A percentile compares a stretch with the other conserved stretches of the same genome.
Evolutionary conservation across 352 stramenopile genomes (phyloP).

Genomic region (Phytophthora brassicae): DNA sequence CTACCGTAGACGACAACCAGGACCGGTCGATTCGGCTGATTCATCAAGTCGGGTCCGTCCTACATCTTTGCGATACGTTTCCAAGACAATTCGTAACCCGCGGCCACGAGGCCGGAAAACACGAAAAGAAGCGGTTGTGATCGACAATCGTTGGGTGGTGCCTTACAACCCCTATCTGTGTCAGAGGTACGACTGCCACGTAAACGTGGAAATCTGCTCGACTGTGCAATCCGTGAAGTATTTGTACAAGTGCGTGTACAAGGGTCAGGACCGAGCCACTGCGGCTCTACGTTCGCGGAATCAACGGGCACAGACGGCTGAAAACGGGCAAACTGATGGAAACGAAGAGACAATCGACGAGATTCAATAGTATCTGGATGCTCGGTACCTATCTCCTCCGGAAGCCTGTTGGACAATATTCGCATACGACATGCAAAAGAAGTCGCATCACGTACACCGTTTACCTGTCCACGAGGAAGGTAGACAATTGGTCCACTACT

Average conservation of each 20-base stretch:
- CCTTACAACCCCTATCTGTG: conserved; percentile 61
- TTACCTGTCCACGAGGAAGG: not conserved
- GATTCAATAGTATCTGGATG: conserved; percentile 1
- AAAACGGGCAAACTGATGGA: too few relatives aligned
- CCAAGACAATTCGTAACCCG: too few relatives aligned
- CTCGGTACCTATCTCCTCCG: not conserved
- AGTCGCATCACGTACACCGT: not conserved
- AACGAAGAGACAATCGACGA: too few relatives aligned
- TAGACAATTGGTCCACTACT: not conserved
- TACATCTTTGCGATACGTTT: too few relatives aligned
- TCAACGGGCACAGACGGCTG: too few relatives aligned
- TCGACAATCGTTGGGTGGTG: conserved; percentile 47
- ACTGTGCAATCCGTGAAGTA: conserved; percentile 49
- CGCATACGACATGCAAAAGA: conserved; percentile 7
- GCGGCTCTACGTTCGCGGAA: too few relatives aligned
- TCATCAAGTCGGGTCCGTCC: too few relatives aligned
- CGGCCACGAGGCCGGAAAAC: too few relatives aligned
- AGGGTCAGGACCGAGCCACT: conserved; percentile 48
- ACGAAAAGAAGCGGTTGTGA: not conserved
- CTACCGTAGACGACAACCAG: conserved; percentile 4
- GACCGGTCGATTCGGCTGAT: too few relatives aligned
- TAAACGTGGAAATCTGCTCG: conserved; percentile 54
- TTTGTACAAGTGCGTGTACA: conserved; percentile 67
- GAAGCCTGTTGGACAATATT: conserved; percentile 13
- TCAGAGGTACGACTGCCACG: conserved; percentile 53